A percentile compares a stretch with the other conserved stretches of the same genome.
These are phyloP conservation scores for Sporothrix globosa DNA, from an alignment of 2,329 filamentous ascomycete genomes.

Conservation along the genomic window DNA sequence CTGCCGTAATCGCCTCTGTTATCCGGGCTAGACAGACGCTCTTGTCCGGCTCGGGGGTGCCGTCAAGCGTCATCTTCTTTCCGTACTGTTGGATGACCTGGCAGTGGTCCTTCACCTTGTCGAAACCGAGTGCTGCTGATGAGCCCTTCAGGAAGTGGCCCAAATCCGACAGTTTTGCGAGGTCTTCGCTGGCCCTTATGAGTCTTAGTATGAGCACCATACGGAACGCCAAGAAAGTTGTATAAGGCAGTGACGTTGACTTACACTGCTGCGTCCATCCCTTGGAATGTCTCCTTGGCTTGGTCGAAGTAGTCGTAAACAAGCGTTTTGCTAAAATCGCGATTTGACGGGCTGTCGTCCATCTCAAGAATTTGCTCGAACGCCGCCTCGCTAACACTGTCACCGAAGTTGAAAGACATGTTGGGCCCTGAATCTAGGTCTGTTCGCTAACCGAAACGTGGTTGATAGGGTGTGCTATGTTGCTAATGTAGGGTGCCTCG, in stretches of 20 bases:
- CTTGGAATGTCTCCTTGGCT: slow-evolving; percentile 78
- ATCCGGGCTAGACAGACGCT: slow-evolving; percentile 71
- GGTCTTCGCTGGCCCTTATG: slow-evolving; percentile 53
- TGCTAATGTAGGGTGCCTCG: background rate
- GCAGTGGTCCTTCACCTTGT: slow-evolving; percentile 88
- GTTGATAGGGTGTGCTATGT: background rate
- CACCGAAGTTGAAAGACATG: slow-evolving; percentile 66
- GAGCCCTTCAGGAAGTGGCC: slow-evolving; percentile 98
- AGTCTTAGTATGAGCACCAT: background rate
- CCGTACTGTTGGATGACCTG: slow-evolving; percentile 97
- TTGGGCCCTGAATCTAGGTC: slow-evolving; percentile 38
- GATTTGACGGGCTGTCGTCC: slow-evolving; percentile 85
- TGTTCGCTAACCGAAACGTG: background rate
- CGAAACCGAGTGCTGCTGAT: slow-evolving; percentile 88
- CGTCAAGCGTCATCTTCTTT: slow-evolving; percentile 77
- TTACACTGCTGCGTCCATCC: slow-evolving; percentile 85
- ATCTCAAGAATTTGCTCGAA: slow-evolving; percentile 98
- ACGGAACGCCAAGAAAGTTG: too few species aligned
- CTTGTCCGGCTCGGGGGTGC: slow-evolving; percentile 67
- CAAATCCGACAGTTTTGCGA: slow-evolving; percentile 75
- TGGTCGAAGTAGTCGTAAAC: slow-evolving; percentile 93
- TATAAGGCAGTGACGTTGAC: slow-evolving; percentile 40
- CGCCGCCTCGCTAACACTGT: slow-evolving; percentile 75
- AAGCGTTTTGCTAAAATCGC: slow-evolving; percentile 86
- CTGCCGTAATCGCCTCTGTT: slow-evolving; percentile 67